These are phyloP conservation scores for Otatea glauca DNA, from an alignment of 176 grass and related monocot genomes.

Conservation along the genomic window DNA sequence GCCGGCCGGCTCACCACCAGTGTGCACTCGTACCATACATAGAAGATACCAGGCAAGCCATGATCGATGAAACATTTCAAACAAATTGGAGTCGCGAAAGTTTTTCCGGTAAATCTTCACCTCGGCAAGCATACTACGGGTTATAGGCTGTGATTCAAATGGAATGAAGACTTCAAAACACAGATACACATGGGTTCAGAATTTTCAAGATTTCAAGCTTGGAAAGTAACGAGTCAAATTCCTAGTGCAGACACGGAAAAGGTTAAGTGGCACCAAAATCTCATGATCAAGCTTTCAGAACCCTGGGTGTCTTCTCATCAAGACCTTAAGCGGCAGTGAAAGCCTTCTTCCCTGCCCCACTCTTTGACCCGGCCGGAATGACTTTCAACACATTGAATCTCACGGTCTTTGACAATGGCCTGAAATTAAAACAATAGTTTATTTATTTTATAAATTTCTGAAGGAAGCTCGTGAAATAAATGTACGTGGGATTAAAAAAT, in stretches of 20 bases:
- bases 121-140: neutral
- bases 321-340: neutral
- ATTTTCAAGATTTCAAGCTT: neutral
- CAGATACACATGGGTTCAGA: neutral
- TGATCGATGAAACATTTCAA: neutral
- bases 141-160: neutral
- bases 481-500: neutral
- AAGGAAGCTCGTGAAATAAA: neutral
- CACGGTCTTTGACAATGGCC: conserved; percentile 31
- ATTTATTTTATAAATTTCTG: neutral
- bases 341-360: conserved; percentile 21
- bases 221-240: neutral
- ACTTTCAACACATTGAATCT: conserved; percentile 36
- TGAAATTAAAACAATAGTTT: neutral
- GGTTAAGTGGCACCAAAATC: conserved; percentile 19
- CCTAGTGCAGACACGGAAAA: conserved; percentile 12
- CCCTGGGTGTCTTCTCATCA: neutral
- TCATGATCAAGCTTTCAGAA: conserved; percentile 1
- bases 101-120: neutral
- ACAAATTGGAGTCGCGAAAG: neutral
- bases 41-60: neutral
- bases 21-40: no score
- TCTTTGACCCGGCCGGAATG: conserved; percentile 21
- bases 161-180: neutral
- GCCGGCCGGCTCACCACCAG: no score